These are phyloP conservation scores for Pseudodiploospora longispora DNA, from an alignment of 2,329 filamentous ascomycete genomes.

Conservation along the genomic window DNA sequence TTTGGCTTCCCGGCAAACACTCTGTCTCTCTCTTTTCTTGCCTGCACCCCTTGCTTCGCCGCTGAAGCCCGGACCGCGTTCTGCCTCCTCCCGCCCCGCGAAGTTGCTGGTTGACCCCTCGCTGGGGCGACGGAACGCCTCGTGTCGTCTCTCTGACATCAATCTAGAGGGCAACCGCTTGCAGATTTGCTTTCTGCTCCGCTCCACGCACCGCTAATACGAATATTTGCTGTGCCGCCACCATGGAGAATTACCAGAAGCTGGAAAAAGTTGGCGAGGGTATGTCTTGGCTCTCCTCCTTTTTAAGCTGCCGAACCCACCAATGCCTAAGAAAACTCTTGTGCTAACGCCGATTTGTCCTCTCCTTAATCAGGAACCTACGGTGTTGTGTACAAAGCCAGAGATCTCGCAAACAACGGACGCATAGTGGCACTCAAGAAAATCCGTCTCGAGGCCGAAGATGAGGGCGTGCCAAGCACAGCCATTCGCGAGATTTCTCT, in stretches of 20 bases:
- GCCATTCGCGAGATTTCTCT: constrained; percentile 92
- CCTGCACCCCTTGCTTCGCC: background rate
- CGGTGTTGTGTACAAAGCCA: constrained; percentile 90
- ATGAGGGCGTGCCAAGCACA: constrained; percentile 86
- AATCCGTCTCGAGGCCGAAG: constrained; percentile 89
- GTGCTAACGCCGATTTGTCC: constrained; percentile 1
- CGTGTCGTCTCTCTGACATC: constrained; percentile 2
- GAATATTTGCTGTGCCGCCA: constrained; percentile 2
- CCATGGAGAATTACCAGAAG: constrained; percentile 94
- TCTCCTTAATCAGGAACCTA: constrained; percentile 61
- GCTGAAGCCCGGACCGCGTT: constrained; percentile 7
- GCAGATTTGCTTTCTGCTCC: no score
- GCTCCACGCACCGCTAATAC: no score
- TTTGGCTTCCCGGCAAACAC: background rate
- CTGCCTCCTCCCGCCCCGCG: constrained; percentile 7
- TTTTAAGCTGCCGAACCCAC: background rate
- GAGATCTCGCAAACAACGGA: constrained; percentile 71
- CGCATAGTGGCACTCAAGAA: constrained; percentile 92
- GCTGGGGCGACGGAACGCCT: constrained; percentile 3
- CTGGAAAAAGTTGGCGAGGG: constrained; percentile 95
- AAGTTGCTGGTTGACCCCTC: constrained; percentile 6
- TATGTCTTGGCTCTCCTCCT: constrained; percentile 31
- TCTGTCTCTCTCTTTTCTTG: background rate
- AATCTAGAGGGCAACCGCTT: no score
- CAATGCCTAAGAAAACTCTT: background rate